These are phyloP conservation scores for Aquanectria penicillioides DNA, from an alignment of 2,329 filamentous ascomycete genomes.

Conservation along the genomic window DNA sequence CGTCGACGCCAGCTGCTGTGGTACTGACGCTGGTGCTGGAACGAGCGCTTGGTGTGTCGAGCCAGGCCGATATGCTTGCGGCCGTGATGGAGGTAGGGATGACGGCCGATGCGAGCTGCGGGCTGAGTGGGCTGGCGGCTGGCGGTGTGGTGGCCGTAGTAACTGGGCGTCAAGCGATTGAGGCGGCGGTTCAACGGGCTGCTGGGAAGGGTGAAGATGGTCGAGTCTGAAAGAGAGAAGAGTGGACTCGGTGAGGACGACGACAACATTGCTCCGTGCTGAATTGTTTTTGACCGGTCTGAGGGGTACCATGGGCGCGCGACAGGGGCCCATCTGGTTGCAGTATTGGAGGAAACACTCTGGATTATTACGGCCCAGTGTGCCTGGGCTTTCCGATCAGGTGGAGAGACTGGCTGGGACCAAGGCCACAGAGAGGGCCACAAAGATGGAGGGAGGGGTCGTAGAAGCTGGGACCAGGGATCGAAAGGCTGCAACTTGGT, in stretches of 20 bases:
- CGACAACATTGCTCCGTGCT: conserved; percentile 50
- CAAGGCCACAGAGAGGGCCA: conserved; percentile 14
- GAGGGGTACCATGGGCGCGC: conserved; percentile 50
- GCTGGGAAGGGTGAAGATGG: conserved; percentile 46
- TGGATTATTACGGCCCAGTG: conserved; percentile 37
- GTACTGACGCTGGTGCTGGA: conserved; percentile 33
- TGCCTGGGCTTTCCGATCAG: conserved; percentile 39
- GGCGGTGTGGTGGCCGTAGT: conserved; percentile 44
- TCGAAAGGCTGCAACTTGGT: conserved; percentile 23
- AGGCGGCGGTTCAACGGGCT: conserved; percentile 41
- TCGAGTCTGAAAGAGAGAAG: conserved; percentile 50
- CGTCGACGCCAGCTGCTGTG: conserved; percentile 35
- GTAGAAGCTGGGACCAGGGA: conserved; percentile 20
- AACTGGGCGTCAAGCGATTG: conserved; percentile 42
- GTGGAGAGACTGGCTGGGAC: conserved; percentile 31
- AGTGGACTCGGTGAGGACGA: conserved; percentile 54
- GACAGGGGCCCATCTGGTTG: conserved; percentile 42
- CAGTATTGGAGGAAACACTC: conserved; percentile 34
- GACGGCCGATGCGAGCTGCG: conserved; percentile 41
- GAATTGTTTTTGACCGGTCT: conserved; percentile 54
- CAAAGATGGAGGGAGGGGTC: conserved; percentile 19
- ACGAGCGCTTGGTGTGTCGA: conserved; percentile 31
- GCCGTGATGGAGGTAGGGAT: conserved; percentile 43
- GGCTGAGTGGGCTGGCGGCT: conserved; percentile 41
- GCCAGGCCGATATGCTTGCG: conserved; percentile 40